A percentile compares a stretch with the other conserved stretches of the same genome.
phyloP scores from a whole-genome alignment of 1,284 basidiomycete genomes.

The Ceratobasidium sp. region DNA sequence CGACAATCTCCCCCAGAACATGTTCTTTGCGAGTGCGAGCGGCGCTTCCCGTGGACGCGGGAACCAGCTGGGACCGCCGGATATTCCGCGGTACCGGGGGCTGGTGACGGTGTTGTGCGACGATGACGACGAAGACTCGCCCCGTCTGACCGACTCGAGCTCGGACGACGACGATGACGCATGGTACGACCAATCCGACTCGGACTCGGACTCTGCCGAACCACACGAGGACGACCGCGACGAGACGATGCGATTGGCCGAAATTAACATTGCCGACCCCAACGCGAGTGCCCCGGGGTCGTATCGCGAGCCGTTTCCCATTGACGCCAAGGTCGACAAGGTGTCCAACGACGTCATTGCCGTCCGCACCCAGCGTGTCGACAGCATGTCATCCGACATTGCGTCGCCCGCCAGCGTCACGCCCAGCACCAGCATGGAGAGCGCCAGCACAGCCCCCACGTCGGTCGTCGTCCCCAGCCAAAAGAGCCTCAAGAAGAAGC shows the following conservation, averaged over 20 bases:
- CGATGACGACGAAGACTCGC: constrained; percentile 48
- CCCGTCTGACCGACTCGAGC: constrained; percentile 46
- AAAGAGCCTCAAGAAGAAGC: constrained; percentile 29
- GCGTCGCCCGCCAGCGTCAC: constrained; percentile 8
- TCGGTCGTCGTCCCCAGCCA: constrained; percentile 17
- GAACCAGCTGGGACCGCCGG: constrained; percentile 47
- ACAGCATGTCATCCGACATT: constrained; percentile 27
- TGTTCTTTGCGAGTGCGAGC: constrained; percentile 67
- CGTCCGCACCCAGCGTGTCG: constrained; percentile 29
- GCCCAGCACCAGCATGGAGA: constrained; percentile 10
- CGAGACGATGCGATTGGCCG: constrained; percentile 26
- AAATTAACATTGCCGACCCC: constrained; percentile 37
- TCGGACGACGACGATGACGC: constrained; percentile 49
- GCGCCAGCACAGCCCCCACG: constrained; percentile 32
- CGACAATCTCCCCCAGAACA: constrained; percentile 74
- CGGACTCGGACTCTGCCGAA: constrained; percentile 35
- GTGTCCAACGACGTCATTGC: constrained; percentile 35
- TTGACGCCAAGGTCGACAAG: constrained; percentile 27
- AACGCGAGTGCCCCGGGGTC: constrained; percentile 32
- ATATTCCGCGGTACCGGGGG: constrained; percentile 59
- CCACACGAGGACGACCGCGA: constrained; percentile 35
- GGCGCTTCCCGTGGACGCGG: constrained; percentile 43
- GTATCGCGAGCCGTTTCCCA: constrained; percentile 30
- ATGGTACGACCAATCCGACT: constrained; percentile 41
- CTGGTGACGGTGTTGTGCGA: constrained; percentile 66